These are phyloP conservation scores for Rutidosis leptorrhynchoides DNA, from an alignment of 129 eudicot species.

Conservation along the genomic window DNA sequence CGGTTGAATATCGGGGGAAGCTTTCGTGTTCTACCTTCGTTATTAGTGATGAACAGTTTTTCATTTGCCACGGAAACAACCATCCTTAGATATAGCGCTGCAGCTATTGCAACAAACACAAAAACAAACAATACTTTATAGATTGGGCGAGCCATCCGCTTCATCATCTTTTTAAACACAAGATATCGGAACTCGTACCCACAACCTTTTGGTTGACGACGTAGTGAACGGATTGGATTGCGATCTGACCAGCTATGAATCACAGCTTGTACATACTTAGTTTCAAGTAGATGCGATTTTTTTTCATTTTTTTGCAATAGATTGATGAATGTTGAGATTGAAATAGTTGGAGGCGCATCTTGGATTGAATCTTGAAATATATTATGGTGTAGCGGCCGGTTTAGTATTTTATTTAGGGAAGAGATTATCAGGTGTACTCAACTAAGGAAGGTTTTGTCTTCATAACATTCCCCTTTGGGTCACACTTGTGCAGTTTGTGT, in stretches of 20 bases:
- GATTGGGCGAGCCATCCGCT: background rate
- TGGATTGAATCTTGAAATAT: background rate
- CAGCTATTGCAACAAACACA: background rate
- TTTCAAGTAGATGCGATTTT: background rate
- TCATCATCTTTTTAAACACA: background rate
- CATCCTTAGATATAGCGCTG: background rate
- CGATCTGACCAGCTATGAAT: too few relatives aligned
- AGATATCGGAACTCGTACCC: too few relatives aligned
- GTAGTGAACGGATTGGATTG: too few relatives aligned
- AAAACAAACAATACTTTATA: background rate
- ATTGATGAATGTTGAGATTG: background rate
- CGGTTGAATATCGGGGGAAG: background rate
- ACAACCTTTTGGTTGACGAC: too few relatives aligned
- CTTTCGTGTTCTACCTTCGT: background rate
- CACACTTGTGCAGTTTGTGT: background rate
- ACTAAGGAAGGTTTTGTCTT: constrained; percentile 1
- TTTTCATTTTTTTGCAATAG: background rate
- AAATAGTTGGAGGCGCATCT: background rate
- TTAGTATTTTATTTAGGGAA: background rate
- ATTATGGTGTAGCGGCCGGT: background rate
- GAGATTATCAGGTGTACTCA: background rate
- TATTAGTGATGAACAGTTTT: background rate
- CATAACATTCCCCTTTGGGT: background rate
- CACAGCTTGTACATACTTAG: background rate
- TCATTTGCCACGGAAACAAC: background rate